phyloP scores from a whole-genome alignment of 257 asterid genomes.

The Solanum chiquidenum region DNA sequence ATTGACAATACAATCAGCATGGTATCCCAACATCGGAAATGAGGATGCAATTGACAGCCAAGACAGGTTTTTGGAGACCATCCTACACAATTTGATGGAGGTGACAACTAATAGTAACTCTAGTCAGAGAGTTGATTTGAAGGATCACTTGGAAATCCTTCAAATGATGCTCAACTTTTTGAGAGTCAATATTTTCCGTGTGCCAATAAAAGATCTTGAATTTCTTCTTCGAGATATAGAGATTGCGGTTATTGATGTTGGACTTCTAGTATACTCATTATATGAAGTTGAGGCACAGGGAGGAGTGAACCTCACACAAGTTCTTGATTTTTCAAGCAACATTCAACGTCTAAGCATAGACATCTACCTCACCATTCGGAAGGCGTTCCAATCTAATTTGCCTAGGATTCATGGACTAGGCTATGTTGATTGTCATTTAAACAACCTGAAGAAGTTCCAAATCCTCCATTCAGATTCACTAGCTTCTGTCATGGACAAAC shows the following conservation, averaged over 20 bases:
- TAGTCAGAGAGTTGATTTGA: too few relatives aligned
- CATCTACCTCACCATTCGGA: neutral
- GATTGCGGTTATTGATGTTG: neutral
- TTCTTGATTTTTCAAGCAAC: neutral
- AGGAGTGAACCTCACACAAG: neutral
- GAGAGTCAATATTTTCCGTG: too few relatives aligned
- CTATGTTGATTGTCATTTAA: neutral
- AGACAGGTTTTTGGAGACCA: too few relatives aligned
- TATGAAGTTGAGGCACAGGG: neutral
- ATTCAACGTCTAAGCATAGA: neutral
- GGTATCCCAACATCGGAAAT: neutral
- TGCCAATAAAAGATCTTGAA: neutral
- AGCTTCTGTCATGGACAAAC: neutral
- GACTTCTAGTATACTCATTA: neutral
- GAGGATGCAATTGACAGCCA: neutral
- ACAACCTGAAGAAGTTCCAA: neutral
- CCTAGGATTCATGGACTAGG: neutral
- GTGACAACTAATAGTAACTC: too few relatives aligned
- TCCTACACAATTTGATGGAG: too few relatives aligned
- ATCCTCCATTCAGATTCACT: neutral
- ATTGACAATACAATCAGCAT: neutral
- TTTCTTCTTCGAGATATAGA: neutral
- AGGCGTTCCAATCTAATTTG: neutral
- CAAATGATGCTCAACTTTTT: too few relatives aligned
- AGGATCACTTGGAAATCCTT: too few relatives aligned